Evolutionary conservation across 257 asterid genomes (phyloP), one percentile per base, ranked within the genome.

Genomic region (Capsicum chinense): DNA sequence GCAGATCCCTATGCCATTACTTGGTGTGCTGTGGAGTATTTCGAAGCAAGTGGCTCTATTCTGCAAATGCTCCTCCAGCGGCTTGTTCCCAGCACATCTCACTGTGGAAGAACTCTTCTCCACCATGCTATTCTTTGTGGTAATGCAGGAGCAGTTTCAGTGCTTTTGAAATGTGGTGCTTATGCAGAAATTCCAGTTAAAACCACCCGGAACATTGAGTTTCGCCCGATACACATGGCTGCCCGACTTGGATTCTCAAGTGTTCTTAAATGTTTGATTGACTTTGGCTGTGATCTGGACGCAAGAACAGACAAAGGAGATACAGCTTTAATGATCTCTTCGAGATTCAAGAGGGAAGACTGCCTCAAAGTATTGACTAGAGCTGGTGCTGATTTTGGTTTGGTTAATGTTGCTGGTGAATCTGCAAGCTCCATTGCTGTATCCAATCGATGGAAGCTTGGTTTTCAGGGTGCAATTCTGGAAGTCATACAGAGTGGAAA

Each of bases 21-120:
- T 66, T 94, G 97, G 98, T 94, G 97, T 62, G 96, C 96, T 7
- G 93, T 93, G 83, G 98, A 92, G 86, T 94, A 93, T 86, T 94
- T 90, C 74, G 98, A 94, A 91, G 91, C 88, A 70, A 93, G 89
- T 19, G 97, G 98, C 68, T 81, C 92, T 48, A 93, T 94, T 85
- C 84, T 94, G 83, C 88, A 50, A 73, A 89, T 88, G 91, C 97
- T 94, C 81, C 93, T 94, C 59, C 88, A 89, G 56, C 85, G 85
- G 74, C 67, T 88, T 70, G 84, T 92, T 71, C 91, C 89, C 17
- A 68, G 85, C 58, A 81, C 87, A 56, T 82, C 88, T 85, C 94
- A 89, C 84, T 6, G 50, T 21, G 94, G 94, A 50, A 91, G 97
- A 85, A 88, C 92, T 52, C 92, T 94, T 48, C 92, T 94, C 88